Conservation (phyloP, 345 rosid species). For the Triadica sebifera region DNA sequence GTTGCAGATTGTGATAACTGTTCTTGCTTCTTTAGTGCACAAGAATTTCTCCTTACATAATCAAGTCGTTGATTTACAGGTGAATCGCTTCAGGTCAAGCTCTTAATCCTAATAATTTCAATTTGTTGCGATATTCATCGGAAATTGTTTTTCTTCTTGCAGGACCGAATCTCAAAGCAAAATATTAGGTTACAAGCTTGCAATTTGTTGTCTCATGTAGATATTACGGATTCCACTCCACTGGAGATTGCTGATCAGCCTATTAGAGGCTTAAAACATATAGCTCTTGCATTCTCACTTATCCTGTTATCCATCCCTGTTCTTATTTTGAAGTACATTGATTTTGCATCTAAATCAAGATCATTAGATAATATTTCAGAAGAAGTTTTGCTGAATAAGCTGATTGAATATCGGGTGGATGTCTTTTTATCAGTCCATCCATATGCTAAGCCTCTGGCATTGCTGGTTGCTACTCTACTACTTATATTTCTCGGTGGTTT, state of each 20-base stretch:
- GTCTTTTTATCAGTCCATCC: slow-evolving; percentile 59
- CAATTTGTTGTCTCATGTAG: slow-evolving; percentile 28
- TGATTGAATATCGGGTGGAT: slow-evolving; percentile 56
- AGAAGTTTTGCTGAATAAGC: slow-evolving; percentile 50
- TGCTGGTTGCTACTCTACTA: slow-evolving; percentile 59
- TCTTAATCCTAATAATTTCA: neutral
- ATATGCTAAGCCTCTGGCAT: slow-evolving; percentile 61
- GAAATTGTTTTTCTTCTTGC: slow-evolving; percentile 21
- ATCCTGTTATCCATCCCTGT: slow-evolving; percentile 45
- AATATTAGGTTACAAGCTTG: slow-evolving; percentile 43
- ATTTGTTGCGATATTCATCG: slow-evolving; percentile 10
- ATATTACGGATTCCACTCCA: slow-evolving; percentile 17
- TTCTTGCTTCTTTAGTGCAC: slow-evolving; percentile 49
- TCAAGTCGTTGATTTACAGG: slow-evolving; percentile 55
- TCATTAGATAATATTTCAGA: slow-evolving; percentile 44
- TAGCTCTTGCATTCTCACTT: slow-evolving; percentile 52
- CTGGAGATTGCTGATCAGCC: slow-evolving; percentile 30
- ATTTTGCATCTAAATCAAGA: slow-evolving; percentile 49
- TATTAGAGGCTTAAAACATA: slow-evolving; percentile 38
- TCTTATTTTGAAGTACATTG: slow-evolving; percentile 46
- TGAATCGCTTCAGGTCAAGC: slow-evolving; percentile 2
- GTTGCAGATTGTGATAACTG: slow-evolving; percentile 50
- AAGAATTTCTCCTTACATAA: slow-evolving; percentile 52
- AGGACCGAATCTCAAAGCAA: slow-evolving; percentile 46
- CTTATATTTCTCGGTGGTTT: slow-evolving; percentile 67